Evolutionary conservation across 2,329 filamentous ascomycete species (phyloP), one percentile per base, ranked within the genome.

Genomic region (Monosporascus sp.): DNA sequence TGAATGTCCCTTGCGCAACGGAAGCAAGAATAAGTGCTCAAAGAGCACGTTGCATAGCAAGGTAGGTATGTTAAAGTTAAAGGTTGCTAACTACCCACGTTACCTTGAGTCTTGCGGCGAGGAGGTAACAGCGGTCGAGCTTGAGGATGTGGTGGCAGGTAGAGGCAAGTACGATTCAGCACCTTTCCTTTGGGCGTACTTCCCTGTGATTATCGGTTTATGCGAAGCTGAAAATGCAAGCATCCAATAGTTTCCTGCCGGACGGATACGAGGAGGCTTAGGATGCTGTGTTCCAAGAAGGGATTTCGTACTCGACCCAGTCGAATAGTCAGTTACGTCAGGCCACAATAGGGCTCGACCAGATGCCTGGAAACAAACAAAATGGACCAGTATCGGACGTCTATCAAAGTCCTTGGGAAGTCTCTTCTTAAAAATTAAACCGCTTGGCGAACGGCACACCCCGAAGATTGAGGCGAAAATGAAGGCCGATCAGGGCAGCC

Each of bases 1-100:
- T 45, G 20, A 22, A 27, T 34, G 11, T 5, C 19, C 14, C 20
- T 27, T 22, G 20, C n/a, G 19, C n/a, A 43, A 6, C 19, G 9
- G 20, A 43, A 20, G 17, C 40, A 57, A 41, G 48, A 57, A 57
- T 49, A 49, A 48, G 47, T 16, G 27, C 26, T 17, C 14, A 36
- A 45, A n/a, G 17, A n/a, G 19, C 17, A 24, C 8, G 19, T 5
- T 5, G 37, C 4, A 31, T 24, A 20, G 19, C 5, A 2, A 24
- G 22, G 40, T 19, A 24, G 8, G 40, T 43, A 43, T 20, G 40
- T 11, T 43, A 19, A 43, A 20, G 31, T 20, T 19, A 43, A 20
- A 43, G 19, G 19, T 43, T 6, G 19, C 11, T 20, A 20, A 43
- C 19, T 24, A 19, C 19, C 8, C 9, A 11, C 40, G 11, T 9